Evolutionary conservation across 129 eudicot genomes (phyloP).

Genomic region (Rutidosis leptorrhynchoides): DNA sequence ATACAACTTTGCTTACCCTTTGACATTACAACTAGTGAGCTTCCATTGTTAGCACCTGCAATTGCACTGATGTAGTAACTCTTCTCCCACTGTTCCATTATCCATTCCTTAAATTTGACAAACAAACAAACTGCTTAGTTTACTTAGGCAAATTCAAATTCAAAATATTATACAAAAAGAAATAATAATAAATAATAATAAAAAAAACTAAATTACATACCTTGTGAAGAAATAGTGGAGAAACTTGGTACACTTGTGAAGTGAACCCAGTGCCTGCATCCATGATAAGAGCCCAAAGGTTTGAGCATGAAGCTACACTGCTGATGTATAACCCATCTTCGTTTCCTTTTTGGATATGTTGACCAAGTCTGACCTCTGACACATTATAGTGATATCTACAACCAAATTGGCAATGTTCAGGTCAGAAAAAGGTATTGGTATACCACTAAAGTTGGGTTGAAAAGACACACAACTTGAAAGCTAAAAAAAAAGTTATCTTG

Average conservation of each 20-base stretch:
- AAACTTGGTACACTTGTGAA: slow-evolving; percentile 72
- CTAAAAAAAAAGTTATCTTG: too few relatives aligned
- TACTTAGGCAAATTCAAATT: too few relatives aligned
- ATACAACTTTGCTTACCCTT: slow-evolving; percentile 41
- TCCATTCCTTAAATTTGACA: slow-evolving; percentile 64
- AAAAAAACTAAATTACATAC: slow-evolving; percentile 24
- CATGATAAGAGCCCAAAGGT: slow-evolving; percentile 88
- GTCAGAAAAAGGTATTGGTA: too few relatives aligned
- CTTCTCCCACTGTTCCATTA: slow-evolving; percentile 91
- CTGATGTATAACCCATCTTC: slow-evolving; percentile 77
- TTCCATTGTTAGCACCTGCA: slow-evolving; percentile 80
- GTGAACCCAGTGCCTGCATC: slow-evolving; percentile 83
- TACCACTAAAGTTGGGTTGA: not conserved
- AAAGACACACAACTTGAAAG: too few relatives aligned
- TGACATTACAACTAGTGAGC: slow-evolving; percentile 84
- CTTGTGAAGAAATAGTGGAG: slow-evolving; percentile 73
- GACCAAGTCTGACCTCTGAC: slow-evolving; percentile 61
- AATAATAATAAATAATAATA: too few relatives aligned
- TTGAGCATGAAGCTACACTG: slow-evolving; percentile 70
- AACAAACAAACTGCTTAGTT: slow-evolving; percentile 4
- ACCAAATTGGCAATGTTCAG: not conserved
- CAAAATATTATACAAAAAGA: not conserved
- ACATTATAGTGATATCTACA: slow-evolving; percentile 88
- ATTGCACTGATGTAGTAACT: slow-evolving; percentile 71
- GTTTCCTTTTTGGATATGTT: slow-evolving; percentile 78